Conservation (phyloP, 73 alveolate genomes). For the Symbiodinium pilosum region DNA sequence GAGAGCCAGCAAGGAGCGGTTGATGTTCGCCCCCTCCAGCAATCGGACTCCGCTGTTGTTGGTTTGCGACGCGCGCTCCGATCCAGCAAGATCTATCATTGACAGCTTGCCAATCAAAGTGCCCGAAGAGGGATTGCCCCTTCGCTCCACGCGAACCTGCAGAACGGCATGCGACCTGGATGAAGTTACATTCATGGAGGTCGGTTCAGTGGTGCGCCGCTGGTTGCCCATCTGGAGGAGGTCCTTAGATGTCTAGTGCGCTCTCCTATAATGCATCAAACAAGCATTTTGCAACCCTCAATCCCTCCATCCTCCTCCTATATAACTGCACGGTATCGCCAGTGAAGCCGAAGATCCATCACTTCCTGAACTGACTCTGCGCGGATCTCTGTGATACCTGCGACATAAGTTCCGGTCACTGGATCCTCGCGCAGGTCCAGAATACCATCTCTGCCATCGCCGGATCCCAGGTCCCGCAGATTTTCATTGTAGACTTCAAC, state of each 20-base stretch:
- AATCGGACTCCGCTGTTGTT: slow-evolving; percentile 99
- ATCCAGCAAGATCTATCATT: slow-evolving; percentile 99
- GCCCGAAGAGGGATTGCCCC: slow-evolving; percentile 97
- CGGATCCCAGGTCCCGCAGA: slow-evolving; percentile 46
- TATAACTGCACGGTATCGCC: not conserved
- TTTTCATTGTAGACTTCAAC: slow-evolving; percentile 94
- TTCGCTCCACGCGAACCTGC: slow-evolving; percentile 98
- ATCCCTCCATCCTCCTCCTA: not conserved
- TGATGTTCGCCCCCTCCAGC: slow-evolving; percentile 99
- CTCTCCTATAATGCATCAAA: not conserved
- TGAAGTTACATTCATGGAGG: slow-evolving; percentile 99
- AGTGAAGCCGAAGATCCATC: slow-evolving; percentile 36
- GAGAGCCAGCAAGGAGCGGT: slow-evolving; percentile 98
- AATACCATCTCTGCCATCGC: slow-evolving; percentile 9
- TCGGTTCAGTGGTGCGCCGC: slow-evolving; percentile 99
- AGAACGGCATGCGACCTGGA: slow-evolving; percentile 99
- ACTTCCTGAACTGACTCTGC: slow-evolving; percentile 97
- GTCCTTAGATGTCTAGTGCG: slow-evolving; percentile 67
- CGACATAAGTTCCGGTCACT: slow-evolving; percentile 72
- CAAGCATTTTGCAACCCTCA: not conserved
- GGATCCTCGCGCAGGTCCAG: slow-evolving; percentile 88
- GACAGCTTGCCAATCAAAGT: slow-evolving; percentile 98
- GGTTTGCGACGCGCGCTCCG: slow-evolving; percentile 99
- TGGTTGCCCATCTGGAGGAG: slow-evolving; percentile 98
- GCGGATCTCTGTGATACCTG: slow-evolving; percentile 98